Percentiles rank a stretch among this genome's conserved stretches.
Evolutionary conservation across 2,329 filamentous ascomycete species (phyloP).

Genomic region (Penicillium sp.): DNA sequence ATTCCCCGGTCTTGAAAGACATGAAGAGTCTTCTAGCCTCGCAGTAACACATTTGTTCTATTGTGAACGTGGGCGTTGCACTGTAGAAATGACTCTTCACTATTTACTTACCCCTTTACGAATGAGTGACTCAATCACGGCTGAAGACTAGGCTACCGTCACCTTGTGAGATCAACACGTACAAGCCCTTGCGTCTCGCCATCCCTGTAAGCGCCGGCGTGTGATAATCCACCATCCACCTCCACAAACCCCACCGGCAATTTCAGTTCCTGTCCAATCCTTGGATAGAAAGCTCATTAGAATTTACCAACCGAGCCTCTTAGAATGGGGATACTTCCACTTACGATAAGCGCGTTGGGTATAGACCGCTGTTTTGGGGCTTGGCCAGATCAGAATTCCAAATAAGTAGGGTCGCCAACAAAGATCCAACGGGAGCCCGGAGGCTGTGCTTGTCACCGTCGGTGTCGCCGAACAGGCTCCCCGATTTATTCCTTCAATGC

Average conservation of each 20-base stretch:
- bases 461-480: not conserved
- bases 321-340: not conserved
- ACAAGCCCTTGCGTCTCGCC: not conserved
- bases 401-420: slow-evolving; percentile 2
- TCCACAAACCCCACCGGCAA: not conserved
- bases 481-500: not conserved
- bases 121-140: too few species aligned
- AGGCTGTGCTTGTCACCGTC: not conserved
- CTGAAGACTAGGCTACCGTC: not conserved
- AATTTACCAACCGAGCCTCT: not conserved
- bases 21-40: not conserved
- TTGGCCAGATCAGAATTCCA: slow-evolving; percentile 7
- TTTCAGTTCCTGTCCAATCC: not conserved
- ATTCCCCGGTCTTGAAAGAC: not conserved
- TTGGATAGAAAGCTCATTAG: not conserved
- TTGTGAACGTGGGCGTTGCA: not conserved
- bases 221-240: not conserved
- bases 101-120: not conserved
- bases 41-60: not conserved
- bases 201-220: not conserved
- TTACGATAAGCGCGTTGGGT: not conserved
- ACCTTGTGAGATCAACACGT: not conserved
- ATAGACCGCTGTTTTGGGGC: slow-evolving; percentile 2
- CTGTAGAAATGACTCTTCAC: not conserved
- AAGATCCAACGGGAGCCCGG: not conserved